Evolutionary conservation across 2,329 filamentous ascomycete species (phyloP).

Genomic region (Pseudogymnoascus sp.): DNA sequence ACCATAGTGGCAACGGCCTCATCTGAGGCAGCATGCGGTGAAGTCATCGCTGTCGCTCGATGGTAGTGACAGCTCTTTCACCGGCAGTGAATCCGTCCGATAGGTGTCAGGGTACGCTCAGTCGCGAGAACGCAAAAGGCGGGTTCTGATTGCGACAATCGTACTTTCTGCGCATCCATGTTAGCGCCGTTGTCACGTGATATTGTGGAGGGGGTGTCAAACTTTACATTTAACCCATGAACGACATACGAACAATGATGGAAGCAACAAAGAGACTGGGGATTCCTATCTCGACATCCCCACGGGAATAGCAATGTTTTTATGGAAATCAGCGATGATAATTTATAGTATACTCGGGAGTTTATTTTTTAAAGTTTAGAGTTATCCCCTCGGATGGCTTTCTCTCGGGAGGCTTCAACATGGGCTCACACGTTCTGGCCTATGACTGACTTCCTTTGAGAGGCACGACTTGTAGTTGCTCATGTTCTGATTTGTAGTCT

Average conservation of each 20-base stretch:
- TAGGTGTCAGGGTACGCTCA: slow-evolving; percentile 8
- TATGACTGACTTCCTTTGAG: background rate
- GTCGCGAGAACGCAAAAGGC: background rate
- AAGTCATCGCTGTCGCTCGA: slow-evolving; percentile 29
- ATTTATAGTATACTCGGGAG: background rate
- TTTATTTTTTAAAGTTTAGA: background rate
- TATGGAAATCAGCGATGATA: background rate
- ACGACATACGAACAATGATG: background rate
- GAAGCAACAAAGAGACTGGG: background rate
- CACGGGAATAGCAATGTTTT: background rate
- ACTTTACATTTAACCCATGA: background rate
- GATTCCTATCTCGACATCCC: background rate
- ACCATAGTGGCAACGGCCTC: slow-evolving; percentile 16
- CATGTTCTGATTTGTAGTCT: background rate
- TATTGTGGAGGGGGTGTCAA: background rate
- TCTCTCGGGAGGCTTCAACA: background rate
- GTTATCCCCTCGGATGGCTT: background rate
- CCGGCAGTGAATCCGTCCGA: slow-evolving; percentile 16
- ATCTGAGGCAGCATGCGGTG: slow-evolving; percentile 20
- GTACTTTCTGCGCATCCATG: slow-evolving; percentile 4
- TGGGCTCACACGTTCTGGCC: background rate
- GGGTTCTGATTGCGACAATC: slow-evolving; percentile 11
- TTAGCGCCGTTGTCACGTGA: background rate
- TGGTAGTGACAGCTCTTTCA: slow-evolving; percentile 27
- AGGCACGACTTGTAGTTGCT: background rate